phyloP scores from a whole-genome alignment of 192 early-diverging fungal species.

The Coemansia sp. region DNA sequence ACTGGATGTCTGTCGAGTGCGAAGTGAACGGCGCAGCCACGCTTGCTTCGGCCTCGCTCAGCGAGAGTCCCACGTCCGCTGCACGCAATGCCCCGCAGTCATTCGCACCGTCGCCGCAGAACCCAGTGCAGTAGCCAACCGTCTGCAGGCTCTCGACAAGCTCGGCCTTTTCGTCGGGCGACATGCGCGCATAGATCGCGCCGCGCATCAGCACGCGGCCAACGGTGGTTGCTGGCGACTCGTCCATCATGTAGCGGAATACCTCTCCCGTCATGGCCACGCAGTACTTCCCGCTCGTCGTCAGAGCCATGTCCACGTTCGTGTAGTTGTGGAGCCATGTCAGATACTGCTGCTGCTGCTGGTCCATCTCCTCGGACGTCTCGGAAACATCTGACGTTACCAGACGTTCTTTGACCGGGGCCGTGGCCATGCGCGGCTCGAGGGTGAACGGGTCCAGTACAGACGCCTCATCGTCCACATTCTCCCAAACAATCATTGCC shows the following conservation, averaged over 20 bases:
- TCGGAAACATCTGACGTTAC: slow-evolving; percentile 31
- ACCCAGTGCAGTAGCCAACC: slow-evolving; percentile 89
- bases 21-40: slow-evolving; percentile 98
- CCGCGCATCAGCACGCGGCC: slow-evolving; percentile 81
- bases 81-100: slow-evolving; percentile 96
- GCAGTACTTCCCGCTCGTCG: slow-evolving; percentile 57
- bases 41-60: slow-evolving; percentile 95
- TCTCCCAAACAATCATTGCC: slow-evolving; percentile 51
- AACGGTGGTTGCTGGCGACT: slow-evolving; percentile 53
- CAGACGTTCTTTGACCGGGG: slow-evolving; percentile 21
- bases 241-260: slow-evolving; percentile 91
- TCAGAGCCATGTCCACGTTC: slow-evolving; percentile 21
- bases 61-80: slow-evolving; percentile 91
- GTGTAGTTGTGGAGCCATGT: slow-evolving; percentile 39
- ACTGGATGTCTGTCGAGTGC: slow-evolving; percentile 80
- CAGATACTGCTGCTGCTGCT: slow-evolving; percentile 42
- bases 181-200: slow-evolving; percentile 95
- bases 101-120: slow-evolving; percentile 99
- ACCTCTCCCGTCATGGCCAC: slow-evolving; percentile 95
- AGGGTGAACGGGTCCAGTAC: slow-evolving; percentile 55
- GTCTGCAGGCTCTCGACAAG: slow-evolving; percentile 84
- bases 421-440: slow-evolving; percentile 29
- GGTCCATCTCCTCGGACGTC: slow-evolving; percentile 37
- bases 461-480: slow-evolving; percentile 51
- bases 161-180: slow-evolving; percentile 96